phyloP scores from a whole-genome alignment of 2,329 filamentous ascomycete species.

The Cladosporium sp. region DNA sequence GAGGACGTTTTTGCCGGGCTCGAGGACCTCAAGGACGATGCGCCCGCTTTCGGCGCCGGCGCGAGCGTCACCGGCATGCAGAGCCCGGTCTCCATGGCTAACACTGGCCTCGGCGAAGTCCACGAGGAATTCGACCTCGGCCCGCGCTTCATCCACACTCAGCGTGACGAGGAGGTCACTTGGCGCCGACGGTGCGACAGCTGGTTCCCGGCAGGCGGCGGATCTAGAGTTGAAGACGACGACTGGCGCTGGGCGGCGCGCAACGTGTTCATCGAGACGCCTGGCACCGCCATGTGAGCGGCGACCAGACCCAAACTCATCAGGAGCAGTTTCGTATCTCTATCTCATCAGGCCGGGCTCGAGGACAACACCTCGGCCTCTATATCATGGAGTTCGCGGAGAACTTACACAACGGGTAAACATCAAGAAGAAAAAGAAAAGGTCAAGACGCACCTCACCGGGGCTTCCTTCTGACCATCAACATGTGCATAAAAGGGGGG shows the following conservation, averaged over 20 bases:
- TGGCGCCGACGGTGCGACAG: slow-evolving; percentile 84
- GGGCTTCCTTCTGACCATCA: too few species aligned
- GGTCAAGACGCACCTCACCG: background rate
- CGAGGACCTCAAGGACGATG: slow-evolving; percentile 76
- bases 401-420: background rate
- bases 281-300: slow-evolving; percentile 1
- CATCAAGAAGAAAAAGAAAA: background rate
- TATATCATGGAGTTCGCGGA: too few species aligned
- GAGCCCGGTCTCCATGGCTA: slow-evolving; percentile 34
- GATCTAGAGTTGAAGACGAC: slow-evolving; percentile 5
- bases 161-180: slow-evolving; percentile 83
- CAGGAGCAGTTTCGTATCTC: slow-evolving; percentile 1
- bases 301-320: too few species aligned
- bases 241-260: slow-evolving; percentile 6
- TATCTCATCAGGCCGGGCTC: background rate
- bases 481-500: too few species aligned
- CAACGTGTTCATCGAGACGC: background rate
- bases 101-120: slow-evolving; percentile 67
- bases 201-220: slow-evolving; percentile 57
- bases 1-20: slow-evolving; percentile 93
- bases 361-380: too few species aligned
- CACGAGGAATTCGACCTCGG: slow-evolving; percentile 97
- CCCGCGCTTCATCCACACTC: slow-evolving; percentile 82
- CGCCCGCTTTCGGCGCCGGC: slow-evolving; percentile 15
- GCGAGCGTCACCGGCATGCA: slow-evolving; percentile 21